Evolutionary conservation across 2,329 filamentous ascomycete species (phyloP), one percentile per base, ranked within the genome.

Genomic region (Hansfordia pulvinata): DNA sequence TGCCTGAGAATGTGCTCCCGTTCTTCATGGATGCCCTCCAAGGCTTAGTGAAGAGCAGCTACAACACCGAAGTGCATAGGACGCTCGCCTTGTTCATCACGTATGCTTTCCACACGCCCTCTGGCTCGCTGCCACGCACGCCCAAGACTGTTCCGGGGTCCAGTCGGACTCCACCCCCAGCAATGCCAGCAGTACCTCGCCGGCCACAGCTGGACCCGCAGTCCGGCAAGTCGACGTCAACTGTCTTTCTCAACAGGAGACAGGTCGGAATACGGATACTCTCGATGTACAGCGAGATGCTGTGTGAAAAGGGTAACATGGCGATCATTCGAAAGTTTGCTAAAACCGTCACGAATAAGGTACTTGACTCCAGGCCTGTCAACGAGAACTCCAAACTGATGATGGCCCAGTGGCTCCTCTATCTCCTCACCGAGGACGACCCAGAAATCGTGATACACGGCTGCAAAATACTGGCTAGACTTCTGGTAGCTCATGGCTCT

Each of bases 321-420:
- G 60, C 60, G 10, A 74, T 78, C 34, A 79, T 93, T 30, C 73
- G 76, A 44, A 90, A 85, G 41, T 96, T 98, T 58, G 83, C 85
- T 5, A 81, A 79, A 44, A 92, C 88, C 2, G 88, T 98, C 7
- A 94, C 88, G 13, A 93, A 93, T 40, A 93, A 93, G 66, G 81
- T 84, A 58, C 44, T 60, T 51, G 34, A 36, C 30, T 32, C 30
- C 23, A 26, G 32, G 30, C 35, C 37, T 37, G 31, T 32, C 27
- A 35, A 30, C 29, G 26, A 32, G 13, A 32, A 38, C 30, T 42
- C 40, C 29, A 42, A 40, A 37, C 46, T 58, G 46, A 53, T 39
- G 27, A 42, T 39, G 34, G 30, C 31, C 23, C 37, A 88, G 77
- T 94, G 86, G 86, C 67, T 93, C 10, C 58, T 98, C 10, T 93